A percentile compares a stretch with the other conserved stretches of the same genome.
These are phyloP conservation scores for Xylaria sp. DNA, from an alignment of 2,329 filamentous ascomycete species.

Conservation along the genomic window DNA sequence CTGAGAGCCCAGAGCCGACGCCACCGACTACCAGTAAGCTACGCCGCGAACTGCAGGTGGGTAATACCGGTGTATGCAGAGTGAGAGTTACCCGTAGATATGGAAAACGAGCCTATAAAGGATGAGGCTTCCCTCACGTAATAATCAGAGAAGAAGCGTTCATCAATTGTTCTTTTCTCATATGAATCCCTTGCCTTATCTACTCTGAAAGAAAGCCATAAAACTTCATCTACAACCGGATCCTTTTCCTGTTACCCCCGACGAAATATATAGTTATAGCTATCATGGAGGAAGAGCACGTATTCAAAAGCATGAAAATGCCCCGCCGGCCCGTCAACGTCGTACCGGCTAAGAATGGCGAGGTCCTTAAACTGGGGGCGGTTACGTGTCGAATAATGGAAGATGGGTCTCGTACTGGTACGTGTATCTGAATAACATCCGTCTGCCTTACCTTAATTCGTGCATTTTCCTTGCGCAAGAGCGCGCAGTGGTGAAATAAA, in stretches of 20 bases:
- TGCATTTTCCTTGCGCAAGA: background rate
- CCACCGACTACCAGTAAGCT: background rate
- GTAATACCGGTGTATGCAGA: background rate
- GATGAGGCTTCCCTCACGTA: background rate
- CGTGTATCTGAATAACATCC: background rate
- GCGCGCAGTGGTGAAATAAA: background rate
- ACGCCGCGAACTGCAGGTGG: background rate
- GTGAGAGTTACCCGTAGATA: background rate
- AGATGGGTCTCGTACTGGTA: conserved; percentile 52
- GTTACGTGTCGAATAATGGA: conserved; percentile 56
- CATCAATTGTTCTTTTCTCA: background rate
- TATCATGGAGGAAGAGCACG: conserved; percentile 27
- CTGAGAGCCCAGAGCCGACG: too few species aligned
- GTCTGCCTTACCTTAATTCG: conserved; percentile 11
- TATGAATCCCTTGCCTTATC: background rate
- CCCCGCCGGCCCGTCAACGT: conserved; percentile 58
- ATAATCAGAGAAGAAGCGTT: background rate
- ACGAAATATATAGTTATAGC: background rate
- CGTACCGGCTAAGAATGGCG: conserved; percentile 59
- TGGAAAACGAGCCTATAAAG: background rate
- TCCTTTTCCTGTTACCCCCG: background rate
- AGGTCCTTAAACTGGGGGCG: conserved; percentile 61
- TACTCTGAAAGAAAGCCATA: background rate
- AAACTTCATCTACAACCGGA: background rate
- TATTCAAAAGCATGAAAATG: conserved; percentile 24